Base-by-base conservation (phyloP, 768 basidiomycete species). In the Cystoderma amianthinum region DNA sequence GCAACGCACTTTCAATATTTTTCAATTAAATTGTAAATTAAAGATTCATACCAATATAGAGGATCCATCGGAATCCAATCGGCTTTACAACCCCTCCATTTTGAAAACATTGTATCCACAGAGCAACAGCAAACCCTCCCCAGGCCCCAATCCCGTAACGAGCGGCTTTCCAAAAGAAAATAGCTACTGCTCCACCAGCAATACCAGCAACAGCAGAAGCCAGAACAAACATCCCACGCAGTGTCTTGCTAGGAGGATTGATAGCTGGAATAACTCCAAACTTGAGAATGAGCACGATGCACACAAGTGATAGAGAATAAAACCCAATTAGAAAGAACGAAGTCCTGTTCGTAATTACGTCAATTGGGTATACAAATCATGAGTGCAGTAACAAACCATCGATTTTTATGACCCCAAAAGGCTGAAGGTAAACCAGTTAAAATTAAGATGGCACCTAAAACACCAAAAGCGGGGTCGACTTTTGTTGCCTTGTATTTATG, bases 281-380 rank as follows among this genome's bases (percentile, higher is more conserved):
- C 54, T 82, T 82, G 62, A 89, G 70, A 51, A 97, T 89, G 52
- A 98, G 77, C 48, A 90, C 83, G 53, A 89, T 69, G 56, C 90
- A 90, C 53, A 86, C 79, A 48, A 96, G 77, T 17, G 91, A 76
- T 34, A 93, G 70, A 34, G 87, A 78, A 64, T 96, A 97, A 63
- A 91, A 91, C 32, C 91, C 89, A 47, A 88, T 84, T 52, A 97
- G 71, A 63, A 96, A 95, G 69, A 94, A 85, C 10, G 92, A 93
- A 15, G 88, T 87, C 88, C 90, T 91, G 57, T 38, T 38, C 42
- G 25, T 7, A n/a, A 28, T 28, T 28, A 28, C 7, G n/a, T 28
- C 25, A 28, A n/a, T n/a, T n/a, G n/a, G n/a, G n/a, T n/a, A n/a
- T n/a, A n/a, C n/a, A n/a, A n/a, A n/a, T n/a, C 25, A 28, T 7